A percentile compares a stretch with the other conserved stretches of the same genome.
phyloP scores from a whole-genome alignment of 1,284 basidiomycete species.

The Marasmius oreades region DNA sequence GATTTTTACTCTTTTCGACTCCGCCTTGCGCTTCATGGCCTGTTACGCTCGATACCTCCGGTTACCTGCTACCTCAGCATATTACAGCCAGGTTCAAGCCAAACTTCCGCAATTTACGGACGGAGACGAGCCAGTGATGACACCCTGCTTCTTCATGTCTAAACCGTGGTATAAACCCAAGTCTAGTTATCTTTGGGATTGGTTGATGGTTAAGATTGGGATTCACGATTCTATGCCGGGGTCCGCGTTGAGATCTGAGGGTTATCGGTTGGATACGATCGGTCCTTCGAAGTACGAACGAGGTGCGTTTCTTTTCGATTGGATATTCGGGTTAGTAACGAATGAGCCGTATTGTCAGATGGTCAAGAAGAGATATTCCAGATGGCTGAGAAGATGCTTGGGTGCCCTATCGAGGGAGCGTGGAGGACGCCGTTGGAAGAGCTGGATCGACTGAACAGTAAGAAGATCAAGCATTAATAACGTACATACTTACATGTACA shows the following conservation, averaged over 20 bases:
- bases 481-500: too few relatives aligned
- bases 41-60: slow-evolving; percentile 35
- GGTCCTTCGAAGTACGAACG: slow-evolving; percentile 29
- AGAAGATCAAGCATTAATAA: too few relatives aligned
- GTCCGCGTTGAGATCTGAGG: slow-evolving; percentile 15
- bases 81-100: too few relatives aligned
- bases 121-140: background rate
- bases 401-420: slow-evolving; percentile 33
- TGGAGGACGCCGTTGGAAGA: slow-evolving; percentile 19
- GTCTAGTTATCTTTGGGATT: slow-evolving; percentile 9
- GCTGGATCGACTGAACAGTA: too few relatives aligned
- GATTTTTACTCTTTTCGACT: slow-evolving; percentile 22
- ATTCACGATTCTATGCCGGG: slow-evolving; percentile 33
- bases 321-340: background rate
- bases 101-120: slow-evolving; percentile 9
- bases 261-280: slow-evolving; percentile 36
- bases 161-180: slow-evolving; percentile 42
- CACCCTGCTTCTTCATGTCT: slow-evolving; percentile 25
- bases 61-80: too few relatives aligned
- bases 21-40: slow-evolving; percentile 20
- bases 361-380: slow-evolving; percentile 36
- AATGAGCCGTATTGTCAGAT: slow-evolving; percentile 18
- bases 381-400: slow-evolving; percentile 34
- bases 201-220: slow-evolving; percentile 28
- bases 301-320: slow-evolving; percentile 24